phyloP scores from a whole-genome alignment of 2,329 filamentous ascomycete species.

The Thermothelomyces thermophilus region DNA sequence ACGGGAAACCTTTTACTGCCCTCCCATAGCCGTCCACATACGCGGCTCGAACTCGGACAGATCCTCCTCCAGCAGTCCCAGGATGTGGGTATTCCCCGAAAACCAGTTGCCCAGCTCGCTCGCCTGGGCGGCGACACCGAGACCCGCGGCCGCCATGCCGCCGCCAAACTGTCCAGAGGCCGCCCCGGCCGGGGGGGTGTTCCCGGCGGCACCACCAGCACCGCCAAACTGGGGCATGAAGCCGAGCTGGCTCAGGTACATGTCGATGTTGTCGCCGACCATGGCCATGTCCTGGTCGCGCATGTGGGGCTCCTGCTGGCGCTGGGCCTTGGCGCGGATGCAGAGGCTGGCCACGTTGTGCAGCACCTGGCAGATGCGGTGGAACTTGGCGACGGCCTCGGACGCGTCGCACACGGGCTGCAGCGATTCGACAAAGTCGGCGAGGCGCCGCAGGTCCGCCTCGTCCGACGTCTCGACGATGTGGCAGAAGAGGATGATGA shows the following conservation, averaged over 20 bases:
- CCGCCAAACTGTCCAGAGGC: conserved; percentile 14
- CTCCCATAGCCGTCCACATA: conserved; percentile 16
- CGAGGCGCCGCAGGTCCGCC: conserved; percentile 48
- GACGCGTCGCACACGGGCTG: conserved; percentile 46
- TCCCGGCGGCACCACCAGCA: not conserved
- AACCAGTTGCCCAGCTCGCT: conserved; percentile 59
- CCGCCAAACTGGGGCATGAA: conserved; percentile 44
- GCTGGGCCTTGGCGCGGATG: conserved; percentile 49
- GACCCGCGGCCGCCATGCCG: not conserved
- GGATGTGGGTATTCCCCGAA: conserved; percentile 57
- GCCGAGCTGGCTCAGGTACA: conserved; percentile 58
- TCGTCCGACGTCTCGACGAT: conserved; percentile 48
- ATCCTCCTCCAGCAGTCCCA: conserved; percentile 59
- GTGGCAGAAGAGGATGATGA: conserved; percentile 54
- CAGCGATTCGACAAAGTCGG: conserved; percentile 51
- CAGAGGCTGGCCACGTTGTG: conserved; percentile 56
- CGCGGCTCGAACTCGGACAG: conserved; percentile 36
- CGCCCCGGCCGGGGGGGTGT: conserved; percentile 12
- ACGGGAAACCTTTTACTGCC: not conserved
- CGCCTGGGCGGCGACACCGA: conserved; percentile 25
- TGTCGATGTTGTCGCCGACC: conserved; percentile 55
- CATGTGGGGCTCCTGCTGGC: conserved; percentile 36
- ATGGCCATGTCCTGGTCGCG: conserved; percentile 41
- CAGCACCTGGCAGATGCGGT: conserved; percentile 57
- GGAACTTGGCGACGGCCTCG: conserved; percentile 53